Conservation (phyloP, 352 stramenopile species). For the Phytophthora boehmeriae region DNA sequence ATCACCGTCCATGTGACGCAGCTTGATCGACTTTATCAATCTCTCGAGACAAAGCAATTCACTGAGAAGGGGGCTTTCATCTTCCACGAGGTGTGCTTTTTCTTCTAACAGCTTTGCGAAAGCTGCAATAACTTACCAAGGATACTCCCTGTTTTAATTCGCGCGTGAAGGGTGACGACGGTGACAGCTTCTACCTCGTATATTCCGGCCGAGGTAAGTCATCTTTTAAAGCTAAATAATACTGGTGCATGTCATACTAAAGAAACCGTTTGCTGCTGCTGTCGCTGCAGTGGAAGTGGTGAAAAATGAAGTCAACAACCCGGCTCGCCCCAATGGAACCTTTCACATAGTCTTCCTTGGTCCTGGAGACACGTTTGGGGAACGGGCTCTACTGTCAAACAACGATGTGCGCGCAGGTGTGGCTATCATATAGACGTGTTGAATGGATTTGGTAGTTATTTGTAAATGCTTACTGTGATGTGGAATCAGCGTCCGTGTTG, state of each 20-base stretch:
- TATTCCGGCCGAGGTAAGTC: constrained; percentile 70
- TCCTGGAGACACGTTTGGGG: constrained; percentile 78
- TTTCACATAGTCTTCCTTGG: constrained; percentile 52
- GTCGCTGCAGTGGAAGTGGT: constrained; percentile 61
- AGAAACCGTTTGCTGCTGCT: constrained; percentile 4
- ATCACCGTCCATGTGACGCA: constrained; percentile 17
- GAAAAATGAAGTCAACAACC: constrained; percentile 31
- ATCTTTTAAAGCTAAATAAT: not conserved
- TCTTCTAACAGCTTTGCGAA: not conserved
- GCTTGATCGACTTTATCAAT: constrained; percentile 81
- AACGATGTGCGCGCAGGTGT: constrained; percentile 67
- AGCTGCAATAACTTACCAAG: not conserved
- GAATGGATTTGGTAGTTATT: constrained; percentile 4
- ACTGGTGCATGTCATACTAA: not conserved
- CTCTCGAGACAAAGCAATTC: constrained; percentile 56
- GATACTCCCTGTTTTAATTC: not conserved
- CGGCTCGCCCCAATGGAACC: constrained; percentile 19
- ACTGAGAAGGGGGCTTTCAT: constrained; percentile 54
- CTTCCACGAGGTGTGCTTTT: constrained; percentile 58
- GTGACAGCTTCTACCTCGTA: constrained; percentile 83
- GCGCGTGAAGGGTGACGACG: constrained; percentile 59
- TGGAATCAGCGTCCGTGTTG: constrained; percentile 52
- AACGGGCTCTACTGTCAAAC: constrained; percentile 67
- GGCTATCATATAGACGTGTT: not conserved
- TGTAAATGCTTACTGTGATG: not conserved